These are phyloP conservation scores for Crithidia thermophila DNA, from an alignment of 208 protist genomes.

Conservation along the genomic window DNA sequence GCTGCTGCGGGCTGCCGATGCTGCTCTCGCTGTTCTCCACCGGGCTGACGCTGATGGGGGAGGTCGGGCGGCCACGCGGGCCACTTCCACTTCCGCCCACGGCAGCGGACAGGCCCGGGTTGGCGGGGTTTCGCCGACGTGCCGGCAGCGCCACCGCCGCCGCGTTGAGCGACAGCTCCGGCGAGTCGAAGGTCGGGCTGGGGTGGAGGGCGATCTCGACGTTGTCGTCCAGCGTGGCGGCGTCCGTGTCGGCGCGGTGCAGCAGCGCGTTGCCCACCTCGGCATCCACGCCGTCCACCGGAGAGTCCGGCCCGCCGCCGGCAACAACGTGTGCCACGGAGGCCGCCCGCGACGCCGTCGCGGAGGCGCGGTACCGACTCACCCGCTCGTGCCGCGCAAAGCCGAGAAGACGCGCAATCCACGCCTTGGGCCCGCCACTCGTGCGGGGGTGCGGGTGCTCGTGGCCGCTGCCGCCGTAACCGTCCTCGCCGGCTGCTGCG, in stretches of 20 bases:
- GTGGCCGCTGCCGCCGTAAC: not conserved
- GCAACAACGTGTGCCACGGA: not conserved
- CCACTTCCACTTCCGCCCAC: not conserved
- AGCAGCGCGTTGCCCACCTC: not conserved
- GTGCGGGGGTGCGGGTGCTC: not conserved
- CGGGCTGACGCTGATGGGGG: conserved; percentile 20
- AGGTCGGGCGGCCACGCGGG: conserved; percentile 8
- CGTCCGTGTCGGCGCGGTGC: not conserved
- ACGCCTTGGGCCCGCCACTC: conserved; percentile 3
- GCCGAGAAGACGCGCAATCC: conserved; percentile 21
- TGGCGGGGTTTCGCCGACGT: not conserved
- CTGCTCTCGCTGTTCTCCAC: conserved; percentile 20
- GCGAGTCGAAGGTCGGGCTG: not conserved
- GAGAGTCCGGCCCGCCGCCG: not conserved
- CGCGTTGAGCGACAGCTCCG: not conserved
- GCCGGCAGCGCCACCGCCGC: not conserved
- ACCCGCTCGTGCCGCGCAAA: conserved; percentile 10
- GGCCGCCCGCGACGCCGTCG: not conserved
- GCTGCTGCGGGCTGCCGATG: conserved; percentile 25
- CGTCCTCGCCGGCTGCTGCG: not conserved
- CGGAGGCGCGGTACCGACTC: not conserved
- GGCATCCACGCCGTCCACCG: not conserved
- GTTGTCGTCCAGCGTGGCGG: not conserved
- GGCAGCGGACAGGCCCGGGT: not conserved
- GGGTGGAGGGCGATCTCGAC: not conserved